Conservation (phyloP, 306 rosid species). For the Vicia faba region DNA sequence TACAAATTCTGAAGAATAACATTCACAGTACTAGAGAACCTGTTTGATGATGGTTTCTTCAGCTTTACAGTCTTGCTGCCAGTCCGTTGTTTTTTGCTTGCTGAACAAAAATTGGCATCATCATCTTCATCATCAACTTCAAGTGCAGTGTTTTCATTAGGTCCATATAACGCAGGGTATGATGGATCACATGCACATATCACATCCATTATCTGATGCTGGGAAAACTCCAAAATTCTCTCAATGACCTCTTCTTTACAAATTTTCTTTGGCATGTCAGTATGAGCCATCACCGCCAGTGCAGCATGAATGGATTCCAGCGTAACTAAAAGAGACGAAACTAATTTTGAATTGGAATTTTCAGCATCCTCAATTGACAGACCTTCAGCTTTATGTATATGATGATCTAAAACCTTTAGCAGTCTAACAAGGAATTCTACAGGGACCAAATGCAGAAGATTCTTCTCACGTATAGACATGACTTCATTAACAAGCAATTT, state of each 20-base stretch:
- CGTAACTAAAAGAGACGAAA: constrained; percentile 74
- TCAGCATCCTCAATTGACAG: too few relatives aligned
- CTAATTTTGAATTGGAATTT: constrained; percentile 69
- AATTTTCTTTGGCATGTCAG: constrained; percentile 90
- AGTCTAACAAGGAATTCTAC: too few relatives aligned
- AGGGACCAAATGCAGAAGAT: constrained; percentile 75
- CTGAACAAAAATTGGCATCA: constrained; percentile 76
- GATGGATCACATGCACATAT: constrained; percentile 96
- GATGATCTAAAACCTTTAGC: too few relatives aligned
- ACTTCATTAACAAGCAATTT: constrained; percentile 80
- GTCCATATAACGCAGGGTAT: constrained; percentile 83
- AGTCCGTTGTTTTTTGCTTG: constrained; percentile 81
- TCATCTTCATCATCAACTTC: constrained; percentile 86
- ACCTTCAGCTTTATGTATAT: too few relatives aligned
- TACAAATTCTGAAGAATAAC: constrained; percentile 97
- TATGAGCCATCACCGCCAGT: constrained; percentile 78
- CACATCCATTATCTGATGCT: constrained; percentile 88
- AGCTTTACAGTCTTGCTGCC: constrained; percentile 63
- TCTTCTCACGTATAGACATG: constrained; percentile 77
- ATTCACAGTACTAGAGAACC: too few relatives aligned
- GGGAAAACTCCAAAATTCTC: too few relatives aligned
- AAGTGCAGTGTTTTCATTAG: constrained; percentile 61
- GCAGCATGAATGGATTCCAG: constrained; percentile 98
- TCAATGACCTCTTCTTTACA: constrained; percentile 92
- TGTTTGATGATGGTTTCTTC: constrained; percentile 70